These are phyloP conservation scores for Aspergillus saccharolyticus DNA, from an alignment of 495 filamentous ascomycete genomes.

Conservation along the genomic window DNA sequence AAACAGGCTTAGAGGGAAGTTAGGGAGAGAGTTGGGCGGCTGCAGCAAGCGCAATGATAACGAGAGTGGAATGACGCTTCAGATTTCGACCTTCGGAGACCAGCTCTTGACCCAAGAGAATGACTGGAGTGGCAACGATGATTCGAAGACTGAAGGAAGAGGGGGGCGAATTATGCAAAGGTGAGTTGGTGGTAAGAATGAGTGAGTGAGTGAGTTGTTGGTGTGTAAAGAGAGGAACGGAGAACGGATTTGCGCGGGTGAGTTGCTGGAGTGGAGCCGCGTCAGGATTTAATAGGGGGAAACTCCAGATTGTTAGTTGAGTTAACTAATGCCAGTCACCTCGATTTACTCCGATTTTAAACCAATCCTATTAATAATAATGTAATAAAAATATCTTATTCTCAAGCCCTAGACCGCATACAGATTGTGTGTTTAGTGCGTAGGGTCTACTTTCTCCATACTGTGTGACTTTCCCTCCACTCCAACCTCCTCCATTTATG, in stretches of 20 bases:
- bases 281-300: not conserved
- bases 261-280: not conserved
- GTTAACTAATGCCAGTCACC: too few relatives aligned
- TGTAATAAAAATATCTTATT: not conserved
- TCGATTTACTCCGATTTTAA: too few relatives aligned
- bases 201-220: not conserved
- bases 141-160: conserved; percentile 2
- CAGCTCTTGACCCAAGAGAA: conserved; percentile 8
- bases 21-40: conserved; percentile 8
- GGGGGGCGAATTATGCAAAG: conserved; percentile 2
- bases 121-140: conserved; percentile 6
- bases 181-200: conserved; percentile 12
- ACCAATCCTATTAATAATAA: not conserved
- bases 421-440: not conserved
- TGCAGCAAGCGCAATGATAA: conserved; percentile 11
- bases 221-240: not conserved
- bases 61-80: conserved; percentile 15
- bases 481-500: not conserved
- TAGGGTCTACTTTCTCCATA: not conserved
- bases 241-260: not conserved
- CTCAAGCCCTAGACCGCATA: not conserved
- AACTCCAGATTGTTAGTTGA: not conserved
- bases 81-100: conserved; percentile 3
- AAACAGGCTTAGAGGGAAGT: conserved; percentile 1
- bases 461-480: not conserved